A percentile compares a stretch with the other conserved stretches of the same genome.
Conservation (phyloP, 2,329 filamentous ascomycete species). For the Hymenotorrendiella dingleyae region DNA sequence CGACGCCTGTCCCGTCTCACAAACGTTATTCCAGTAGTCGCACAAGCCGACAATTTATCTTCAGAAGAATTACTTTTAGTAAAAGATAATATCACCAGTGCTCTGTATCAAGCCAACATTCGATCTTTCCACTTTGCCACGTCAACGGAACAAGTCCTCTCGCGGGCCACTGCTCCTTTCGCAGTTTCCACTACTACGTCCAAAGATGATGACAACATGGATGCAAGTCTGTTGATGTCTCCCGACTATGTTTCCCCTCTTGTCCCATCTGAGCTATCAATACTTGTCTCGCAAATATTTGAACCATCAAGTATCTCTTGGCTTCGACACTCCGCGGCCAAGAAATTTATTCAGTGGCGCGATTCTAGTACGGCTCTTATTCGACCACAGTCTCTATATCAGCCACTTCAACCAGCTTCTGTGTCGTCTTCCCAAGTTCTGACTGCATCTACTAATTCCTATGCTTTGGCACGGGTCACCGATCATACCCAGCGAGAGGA, state of each 20-base stretch:
- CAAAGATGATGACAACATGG: slow-evolving; percentile 76
- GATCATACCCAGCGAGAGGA: slow-evolving; percentile 56
- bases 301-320: slow-evolving; percentile 72
- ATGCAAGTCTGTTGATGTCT: slow-evolving; percentile 89
- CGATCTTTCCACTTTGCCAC: slow-evolving; percentile 58
- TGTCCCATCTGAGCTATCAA: slow-evolving; percentile 64
- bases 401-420: slow-evolving; percentile 28
- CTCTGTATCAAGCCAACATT: slow-evolving; percentile 52
- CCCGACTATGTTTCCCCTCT: slow-evolving; percentile 83
- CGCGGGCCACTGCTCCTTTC: slow-evolving; percentile 48
- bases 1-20: slow-evolving; percentile 64
- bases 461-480: slow-evolving; percentile 54
- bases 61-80: slow-evolving; percentile 48
- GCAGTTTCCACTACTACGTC: slow-evolving; percentile 70
- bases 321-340: slow-evolving; percentile 75
- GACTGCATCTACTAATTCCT: slow-evolving; percentile 37
- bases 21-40: slow-evolving; percentile 79
- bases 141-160: slow-evolving; percentile 18
- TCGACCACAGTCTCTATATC: slow-evolving; percentile 31
- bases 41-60: slow-evolving; percentile 66
- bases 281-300: slow-evolving; percentile 69
- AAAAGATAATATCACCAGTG: slow-evolving; percentile 53
- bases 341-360: slow-evolving; percentile 73
- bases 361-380: slow-evolving; percentile 31
- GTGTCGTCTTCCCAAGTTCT: slow-evolving; percentile 18